Evolutionary conservation across 2,329 filamentous ascomycete genomes (phyloP).

Genomic region (Botrytis porri): DNA sequence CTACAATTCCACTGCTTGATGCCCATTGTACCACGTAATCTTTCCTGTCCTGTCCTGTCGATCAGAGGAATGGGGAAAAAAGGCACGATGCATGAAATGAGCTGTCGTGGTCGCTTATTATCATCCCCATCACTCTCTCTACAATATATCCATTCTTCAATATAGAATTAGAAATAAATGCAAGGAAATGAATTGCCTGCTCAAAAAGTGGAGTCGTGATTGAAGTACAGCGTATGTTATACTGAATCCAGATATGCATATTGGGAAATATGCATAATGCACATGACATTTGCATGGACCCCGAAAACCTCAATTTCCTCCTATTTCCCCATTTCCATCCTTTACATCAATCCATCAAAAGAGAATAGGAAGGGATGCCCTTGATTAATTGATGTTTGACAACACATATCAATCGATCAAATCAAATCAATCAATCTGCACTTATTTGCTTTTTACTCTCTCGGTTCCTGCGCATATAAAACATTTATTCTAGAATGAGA

Average conservation of each 20-base stretch:
- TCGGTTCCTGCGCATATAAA: constrained; percentile 20
- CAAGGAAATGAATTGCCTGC: neutral
- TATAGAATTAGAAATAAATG: neutral
- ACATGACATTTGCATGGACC: constrained; percentile 1
- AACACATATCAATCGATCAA: constrained; percentile 7
- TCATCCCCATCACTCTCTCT: neutral
- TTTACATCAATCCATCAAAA: neutral
- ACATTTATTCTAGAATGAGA: constrained; percentile 12
- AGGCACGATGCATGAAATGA: constrained; percentile 7
- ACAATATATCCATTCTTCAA: neutral
- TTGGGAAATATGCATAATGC: neutral
- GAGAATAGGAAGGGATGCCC: neutral
- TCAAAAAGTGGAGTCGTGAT: neutral
- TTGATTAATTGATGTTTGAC: constrained; percentile 12
- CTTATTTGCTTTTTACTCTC: neutral
- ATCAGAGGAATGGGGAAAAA: constrained; percentile 4
- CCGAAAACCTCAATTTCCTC: constrained; percentile 14
- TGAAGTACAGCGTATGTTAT: neutral
- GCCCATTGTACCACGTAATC: neutral
- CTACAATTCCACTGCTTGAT: neutral
- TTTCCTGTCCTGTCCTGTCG: neutral
- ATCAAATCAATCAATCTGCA: neutral
- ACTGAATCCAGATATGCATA: neutral
- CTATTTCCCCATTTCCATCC: neutral
- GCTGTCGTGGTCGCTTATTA: neutral